Percentiles rank a stretch among this genome's conserved stretches.
Evolutionary conservation across 768 basidiomycete genomes (phyloP).

Genomic region (Termitomyces sp.): DNA sequence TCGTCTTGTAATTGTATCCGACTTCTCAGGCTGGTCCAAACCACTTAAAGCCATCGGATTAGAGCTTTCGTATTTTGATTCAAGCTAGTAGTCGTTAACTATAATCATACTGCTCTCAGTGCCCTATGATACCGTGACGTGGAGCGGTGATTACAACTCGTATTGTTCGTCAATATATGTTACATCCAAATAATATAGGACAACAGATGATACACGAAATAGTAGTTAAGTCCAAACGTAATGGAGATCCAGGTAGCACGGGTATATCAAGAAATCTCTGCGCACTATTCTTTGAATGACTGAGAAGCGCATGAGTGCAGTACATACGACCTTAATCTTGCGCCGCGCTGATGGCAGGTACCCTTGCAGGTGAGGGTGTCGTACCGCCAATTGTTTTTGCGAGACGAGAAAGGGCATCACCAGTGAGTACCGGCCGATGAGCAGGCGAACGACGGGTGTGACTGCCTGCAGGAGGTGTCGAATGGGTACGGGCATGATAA

Average conservation of each 20-base stretch:
- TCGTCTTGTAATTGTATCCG: slow-evolving; percentile 86
- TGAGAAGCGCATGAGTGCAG: neutral
- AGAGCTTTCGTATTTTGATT: slow-evolving; percentile 89
- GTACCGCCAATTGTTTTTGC: slow-evolving; percentile 54
- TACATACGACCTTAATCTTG: slow-evolving; percentile 17
- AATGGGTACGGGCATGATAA: slow-evolving; percentile 58
- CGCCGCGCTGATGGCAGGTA: slow-evolving; percentile 14
- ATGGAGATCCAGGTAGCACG: neutral
- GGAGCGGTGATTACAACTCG: neutral
- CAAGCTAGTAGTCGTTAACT: slow-evolving; percentile 20
- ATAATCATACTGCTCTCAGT: neutral
- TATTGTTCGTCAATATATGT: slow-evolving; percentile 5
- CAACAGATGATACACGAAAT: slow-evolving; percentile 7
- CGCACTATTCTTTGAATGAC: neutral
- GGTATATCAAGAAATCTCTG: neutral
- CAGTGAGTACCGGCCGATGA: slow-evolving; percentile 66
- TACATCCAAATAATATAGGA: slow-evolving; percentile 14
- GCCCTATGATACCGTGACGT: neutral
- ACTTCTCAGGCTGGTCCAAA: slow-evolving; percentile 77
- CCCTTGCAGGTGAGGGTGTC: slow-evolving; percentile 17
- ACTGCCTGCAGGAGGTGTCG: slow-evolving; percentile 46
- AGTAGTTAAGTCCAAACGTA: neutral
- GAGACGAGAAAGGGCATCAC: slow-evolving; percentile 62
- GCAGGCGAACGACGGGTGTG: slow-evolving; percentile 31
- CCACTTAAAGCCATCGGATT: slow-evolving; percentile 87